Evolutionary conservation across 2,329 filamentous ascomycete species (phyloP).

Genomic region (Chrysoporthe cubensis): DNA sequence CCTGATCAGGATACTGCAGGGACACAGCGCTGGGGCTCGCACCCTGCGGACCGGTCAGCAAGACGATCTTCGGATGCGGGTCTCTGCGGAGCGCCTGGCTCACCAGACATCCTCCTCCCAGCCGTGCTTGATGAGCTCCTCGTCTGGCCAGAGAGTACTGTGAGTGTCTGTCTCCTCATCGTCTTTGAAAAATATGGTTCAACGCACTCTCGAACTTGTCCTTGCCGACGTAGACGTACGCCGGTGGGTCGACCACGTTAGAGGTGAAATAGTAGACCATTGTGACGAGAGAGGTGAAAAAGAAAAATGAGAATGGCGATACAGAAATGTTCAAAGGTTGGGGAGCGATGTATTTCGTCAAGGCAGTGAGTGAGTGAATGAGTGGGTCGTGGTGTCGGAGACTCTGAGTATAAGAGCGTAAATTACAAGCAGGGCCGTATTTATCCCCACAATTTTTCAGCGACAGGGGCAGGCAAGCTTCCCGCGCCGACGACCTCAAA

Average conservation of each 20-base stretch:
- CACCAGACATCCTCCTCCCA: conserved; percentile 96
- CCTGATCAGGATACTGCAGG: neutral
- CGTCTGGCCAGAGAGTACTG: conserved; percentile 63
- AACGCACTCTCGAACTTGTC: conserved; percentile 96
- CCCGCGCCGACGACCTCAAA: conserved; percentile 21
- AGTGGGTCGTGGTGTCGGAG: neutral
- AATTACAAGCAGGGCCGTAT: neutral
- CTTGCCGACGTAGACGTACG: conserved; percentile 94
- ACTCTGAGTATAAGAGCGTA: neutral
- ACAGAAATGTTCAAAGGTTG: neutral
- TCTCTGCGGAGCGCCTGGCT: conserved; percentile 31
- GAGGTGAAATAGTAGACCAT: conserved; percentile 99
- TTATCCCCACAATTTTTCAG: conserved; percentile 21
- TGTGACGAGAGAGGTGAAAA: neutral
- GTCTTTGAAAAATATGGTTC: conserved; percentile 22
- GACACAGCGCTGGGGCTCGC: conserved; percentile 30
- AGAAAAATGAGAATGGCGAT: neutral
- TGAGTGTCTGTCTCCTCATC: conserved; percentile 26
- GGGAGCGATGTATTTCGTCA: neutral
- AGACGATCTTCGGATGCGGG: neutral
- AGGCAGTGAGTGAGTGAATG: neutral
- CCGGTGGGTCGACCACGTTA: conserved; percentile 77
- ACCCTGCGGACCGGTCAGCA: conserved; percentile 36
- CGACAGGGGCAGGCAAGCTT: conserved; percentile 23
- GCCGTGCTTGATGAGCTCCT: conserved; percentile 92